Base-by-base conservation (phyloP, 768 basidiomycete genomes). In the Naematelia aurantialba region DNA sequence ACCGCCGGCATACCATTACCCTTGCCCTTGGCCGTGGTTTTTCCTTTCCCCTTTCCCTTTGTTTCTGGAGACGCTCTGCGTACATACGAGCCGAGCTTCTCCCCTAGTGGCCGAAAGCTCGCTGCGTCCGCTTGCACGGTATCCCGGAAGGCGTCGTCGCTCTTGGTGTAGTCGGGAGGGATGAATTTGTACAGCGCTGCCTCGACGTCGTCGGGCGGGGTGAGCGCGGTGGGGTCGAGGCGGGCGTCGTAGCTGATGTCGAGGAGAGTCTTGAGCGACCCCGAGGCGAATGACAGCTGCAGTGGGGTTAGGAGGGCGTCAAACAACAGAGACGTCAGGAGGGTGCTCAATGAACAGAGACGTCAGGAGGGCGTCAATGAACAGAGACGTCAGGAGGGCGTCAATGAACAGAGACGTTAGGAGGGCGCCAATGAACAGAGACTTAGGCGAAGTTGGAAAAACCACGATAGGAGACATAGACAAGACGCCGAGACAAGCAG, bases 261-360 rank as follows among this genome's bases (percentile, higher is more conserved):
- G 30, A 99, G 83, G 72, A 84, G 90, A 69, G 88, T 87, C 5
- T 78, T 79, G 48, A 99, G 81, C 2, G 89, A 91, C 1, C 92
- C 92, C 0, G 93, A 96, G 1, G 94, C 83, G 77, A 96, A 87
- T 58, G 84, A 83, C 52, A 93, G 79, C 91, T 96, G 70, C n/a
- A n/a, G 2, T 58, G 10, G 17, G 39, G 17, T 12, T 17, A 39
- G n/a, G n/a, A n/a, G n/a, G n/a, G n/a, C n/a, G n/a, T n/a, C n/a
- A n/a, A n/a, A n/a, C n/a, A n/a, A n/a, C 8, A 39, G 34, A 39
- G 34, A 39, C 34, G 34, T n/a, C n/a, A n/a, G n/a, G 25, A 45
- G 42, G 31, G 17, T 45, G 30, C 5, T 45, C 19, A 17, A 45
- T 27, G 34, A 39, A 39, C 8, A 39, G 34, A 39, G 17, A 8